Conservation (phyloP, 148 eudicot genomes). For the Nepenthes gracilis region DNA sequence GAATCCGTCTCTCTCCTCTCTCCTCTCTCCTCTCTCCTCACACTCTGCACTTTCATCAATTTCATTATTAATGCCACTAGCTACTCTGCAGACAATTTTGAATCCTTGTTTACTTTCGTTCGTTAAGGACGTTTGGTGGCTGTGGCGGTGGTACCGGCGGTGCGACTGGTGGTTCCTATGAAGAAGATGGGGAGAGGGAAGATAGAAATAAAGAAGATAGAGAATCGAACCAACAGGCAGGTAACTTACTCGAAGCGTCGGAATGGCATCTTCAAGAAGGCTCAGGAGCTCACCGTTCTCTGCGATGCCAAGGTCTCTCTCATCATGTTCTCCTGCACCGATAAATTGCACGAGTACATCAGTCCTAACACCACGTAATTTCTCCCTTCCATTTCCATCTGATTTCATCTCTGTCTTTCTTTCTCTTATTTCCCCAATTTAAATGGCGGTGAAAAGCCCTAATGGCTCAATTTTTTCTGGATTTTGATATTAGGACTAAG, state of each 20-base stretch:
- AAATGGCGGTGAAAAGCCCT: background rate
- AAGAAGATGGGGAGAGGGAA: slow-evolving; percentile 68
- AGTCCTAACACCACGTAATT: slow-evolving; percentile 47
- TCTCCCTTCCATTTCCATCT: too few species aligned
- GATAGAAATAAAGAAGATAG: slow-evolving; percentile 84
- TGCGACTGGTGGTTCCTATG: too few species aligned
- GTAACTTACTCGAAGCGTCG: slow-evolving; percentile 87
- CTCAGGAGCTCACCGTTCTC: slow-evolving; percentile 67
- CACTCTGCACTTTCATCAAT: too few species aligned
- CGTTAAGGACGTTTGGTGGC: too few species aligned
- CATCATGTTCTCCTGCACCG: slow-evolving; percentile 62
- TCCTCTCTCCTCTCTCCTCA: too few species aligned
- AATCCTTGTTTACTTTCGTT: too few species aligned
- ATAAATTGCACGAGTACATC: slow-evolving; percentile 58
- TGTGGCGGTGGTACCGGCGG: too few species aligned
- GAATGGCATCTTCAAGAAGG: slow-evolving; percentile 84
- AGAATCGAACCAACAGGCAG: slow-evolving; percentile 75
- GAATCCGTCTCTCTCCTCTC: too few species aligned
- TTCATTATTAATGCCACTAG: too few species aligned
- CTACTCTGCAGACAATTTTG: too few species aligned
- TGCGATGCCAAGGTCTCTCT: slow-evolving; percentile 83
- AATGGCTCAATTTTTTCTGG: background rate
- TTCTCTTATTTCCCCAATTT: too few species aligned
- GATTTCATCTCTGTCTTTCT: too few species aligned
- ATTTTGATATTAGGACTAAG: slow-evolving; percentile 32